Evolutionary conservation across 345 rosid species (phyloP).

Genomic region (Physaria fendleri): DNA sequence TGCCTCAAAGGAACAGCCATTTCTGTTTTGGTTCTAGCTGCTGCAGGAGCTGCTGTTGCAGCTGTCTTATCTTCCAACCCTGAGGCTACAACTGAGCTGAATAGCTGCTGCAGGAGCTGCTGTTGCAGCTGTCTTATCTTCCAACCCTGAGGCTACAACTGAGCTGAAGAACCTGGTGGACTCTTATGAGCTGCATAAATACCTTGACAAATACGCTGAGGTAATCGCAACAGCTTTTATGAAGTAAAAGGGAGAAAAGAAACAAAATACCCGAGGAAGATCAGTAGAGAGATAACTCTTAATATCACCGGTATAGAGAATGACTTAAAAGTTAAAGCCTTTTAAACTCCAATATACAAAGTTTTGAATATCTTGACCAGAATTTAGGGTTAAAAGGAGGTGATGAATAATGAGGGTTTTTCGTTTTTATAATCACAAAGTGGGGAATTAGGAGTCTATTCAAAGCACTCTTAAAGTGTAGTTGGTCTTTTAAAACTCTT

Average conservation of each 20-base stretch:
- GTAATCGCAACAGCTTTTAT: slow-evolving; percentile 14
- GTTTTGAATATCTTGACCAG: slow-evolving; percentile 20
- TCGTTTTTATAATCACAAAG: slow-evolving; percentile 10
- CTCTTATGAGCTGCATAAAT: slow-evolving; percentile 15
- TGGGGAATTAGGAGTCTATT: too few relatives aligned
- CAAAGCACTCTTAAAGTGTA: too few relatives aligned
- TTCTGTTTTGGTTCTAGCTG: slow-evolving; percentile 34
- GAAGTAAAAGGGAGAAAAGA: slow-evolving; percentile 16
- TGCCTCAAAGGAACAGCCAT: slow-evolving; percentile 49
- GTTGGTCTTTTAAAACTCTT: slow-evolving; percentile 7
- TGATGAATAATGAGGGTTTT: slow-evolving; percentile 23
- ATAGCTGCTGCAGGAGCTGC: slow-evolving; percentile 52
- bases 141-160: slow-evolving; percentile 20
- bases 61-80: slow-evolving; percentile 24
- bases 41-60: slow-evolving; percentile 45
- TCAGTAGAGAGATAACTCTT: slow-evolving; percentile 25
- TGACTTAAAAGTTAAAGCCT: slow-evolving; percentile 16
- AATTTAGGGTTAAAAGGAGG: slow-evolving; percentile 12
- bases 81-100: slow-evolving; percentile 12
- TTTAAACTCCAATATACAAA: slow-evolving; percentile 22
- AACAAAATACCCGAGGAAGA: background rate
- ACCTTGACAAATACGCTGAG: slow-evolving; percentile 3
- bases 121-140: slow-evolving; percentile 25
- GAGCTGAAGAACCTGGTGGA: slow-evolving; percentile 28
- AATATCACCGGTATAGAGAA: slow-evolving; percentile 20